These are phyloP conservation scores for Echinochloa phyllopogon DNA, from an alignment of 176 grass and related monocot genomes.

Conservation along the genomic window DNA sequence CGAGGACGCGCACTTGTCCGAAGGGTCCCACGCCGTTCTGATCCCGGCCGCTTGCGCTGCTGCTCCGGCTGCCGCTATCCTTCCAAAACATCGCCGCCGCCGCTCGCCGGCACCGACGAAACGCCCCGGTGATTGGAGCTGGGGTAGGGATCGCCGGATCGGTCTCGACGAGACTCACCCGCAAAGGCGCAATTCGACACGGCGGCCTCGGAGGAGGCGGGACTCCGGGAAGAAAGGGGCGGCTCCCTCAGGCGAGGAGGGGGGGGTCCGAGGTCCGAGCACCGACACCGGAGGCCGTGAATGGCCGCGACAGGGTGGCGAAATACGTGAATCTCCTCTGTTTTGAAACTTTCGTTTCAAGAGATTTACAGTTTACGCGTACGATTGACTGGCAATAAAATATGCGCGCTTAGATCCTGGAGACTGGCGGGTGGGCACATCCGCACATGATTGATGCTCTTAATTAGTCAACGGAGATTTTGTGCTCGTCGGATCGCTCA, in stretches of 20 bases:
- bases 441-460: constrained; percentile 23
- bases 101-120: not conserved
- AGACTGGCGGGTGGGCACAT: not conserved
- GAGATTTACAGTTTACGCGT: constrained; percentile 15
- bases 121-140: not conserved
- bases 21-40: constrained; percentile 72
- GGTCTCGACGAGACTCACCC: not conserved
- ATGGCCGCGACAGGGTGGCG: constrained; percentile 19
- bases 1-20: constrained; percentile 86
- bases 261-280: not conserved
- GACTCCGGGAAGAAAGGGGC: not conserved
- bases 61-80: constrained; percentile 62
- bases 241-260: constrained; percentile 19
- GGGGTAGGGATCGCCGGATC: not conserved
- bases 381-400: constrained; percentile 39
- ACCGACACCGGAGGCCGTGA: not conserved
- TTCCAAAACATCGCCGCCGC: constrained; percentile 77
- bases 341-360: not conserved
- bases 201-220: not conserved
- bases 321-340: constrained; percentile 31
- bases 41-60: constrained; percentile 56
- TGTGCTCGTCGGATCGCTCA: not conserved
- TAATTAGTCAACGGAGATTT: constrained; percentile 25
- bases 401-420: not conserved
- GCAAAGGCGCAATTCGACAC: constrained; percentile 20